Conservation (phyloP, 768 basidiomycete genomes). For the Baorangia bicolor region DNA sequence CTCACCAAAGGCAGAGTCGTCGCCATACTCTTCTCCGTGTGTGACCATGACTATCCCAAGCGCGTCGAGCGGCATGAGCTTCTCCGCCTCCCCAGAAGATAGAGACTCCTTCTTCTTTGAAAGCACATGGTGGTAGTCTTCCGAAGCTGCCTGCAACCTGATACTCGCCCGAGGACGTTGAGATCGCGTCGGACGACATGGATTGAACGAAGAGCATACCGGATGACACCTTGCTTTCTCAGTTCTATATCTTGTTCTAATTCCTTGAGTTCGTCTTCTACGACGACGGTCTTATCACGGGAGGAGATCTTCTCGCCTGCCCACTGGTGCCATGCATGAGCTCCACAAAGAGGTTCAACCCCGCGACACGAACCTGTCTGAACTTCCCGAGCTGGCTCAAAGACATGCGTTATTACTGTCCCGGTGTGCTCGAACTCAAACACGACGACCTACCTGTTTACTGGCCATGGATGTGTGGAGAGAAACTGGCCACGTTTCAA, state of each 20-base stretch:
- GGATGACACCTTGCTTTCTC: constrained; percentile 66
- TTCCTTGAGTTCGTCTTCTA: constrained; percentile 71
- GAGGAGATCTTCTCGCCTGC: constrained; percentile 87
- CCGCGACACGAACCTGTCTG: constrained; percentile 55
- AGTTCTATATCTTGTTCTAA: constrained; percentile 85
- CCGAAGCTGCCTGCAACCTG: constrained; percentile 73
- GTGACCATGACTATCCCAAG: constrained; percentile 85
- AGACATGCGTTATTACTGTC: background rate
- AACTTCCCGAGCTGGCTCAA: constrained; percentile 66
- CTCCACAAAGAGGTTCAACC: background rate
- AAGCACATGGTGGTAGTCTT: constrained; percentile 66
- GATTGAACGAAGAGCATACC: constrained; percentile 46
- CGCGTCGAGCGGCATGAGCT: constrained; percentile 73
- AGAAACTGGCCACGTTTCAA: background rate
- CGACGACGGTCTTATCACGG: constrained; percentile 74
- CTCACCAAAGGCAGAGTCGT: constrained; percentile 70
- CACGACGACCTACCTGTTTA: constrained; percentile 50
- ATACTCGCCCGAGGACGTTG: background rate
- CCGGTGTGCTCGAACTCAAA: background rate
- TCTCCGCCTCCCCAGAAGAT: constrained; percentile 59
- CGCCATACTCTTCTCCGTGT: constrained; percentile 80
- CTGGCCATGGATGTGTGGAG: constrained; percentile 51
- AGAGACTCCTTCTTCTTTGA: constrained; percentile 75
- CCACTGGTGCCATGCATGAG: constrained; percentile 51
- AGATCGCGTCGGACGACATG: background rate